Evolutionary conservation across 192 early-diverging fungal species (phyloP), one percentile per base, ranked within the genome.

Genomic region (Endogone sp.): DNA sequence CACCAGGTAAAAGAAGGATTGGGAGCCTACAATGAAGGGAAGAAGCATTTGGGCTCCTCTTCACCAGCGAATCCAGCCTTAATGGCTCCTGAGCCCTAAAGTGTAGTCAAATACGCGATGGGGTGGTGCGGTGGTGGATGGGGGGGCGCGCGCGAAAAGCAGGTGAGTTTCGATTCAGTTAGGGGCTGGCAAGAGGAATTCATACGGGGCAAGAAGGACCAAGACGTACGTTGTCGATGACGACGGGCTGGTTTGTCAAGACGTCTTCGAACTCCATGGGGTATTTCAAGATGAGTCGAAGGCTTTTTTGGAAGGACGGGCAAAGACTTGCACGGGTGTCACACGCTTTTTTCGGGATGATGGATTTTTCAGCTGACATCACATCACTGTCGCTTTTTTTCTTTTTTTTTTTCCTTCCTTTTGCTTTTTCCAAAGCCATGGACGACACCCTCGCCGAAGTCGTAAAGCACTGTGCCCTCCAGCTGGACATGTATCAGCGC

Each of bases 61-160:
- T 97, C 95, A 62, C 98, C 98, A 37, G 98, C 96, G 78, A 99
- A 98, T 21, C 98, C 98, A 21, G 95, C 96, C 75, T 99, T 99
- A 74, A 99, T 98, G 75, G 96, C 90, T 56, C 97, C 97, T 21
- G 97, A 99, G 27, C 97, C 97, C 97, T 98, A 85, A 58, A 21
- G 28, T 16, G 10, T 20, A 64, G n/a, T 13, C 11, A 56, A n/a
- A n/a, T n/a, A n/a, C n/a, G n/a, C n/a, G n/a, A n/a, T n/a, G n/a
- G n/a, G n/a, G n/a, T n/a, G n/a, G n/a, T n/a, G n/a, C n/a, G n/a
- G n/a, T n/a, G n/a, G n/a, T n/a, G n/a, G n/a, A n/a, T n/a, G n/a
- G n/a, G n/a, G n/a, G n/a, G n/a, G n/a, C n/a, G n/a, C n/a, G n/a
- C n/a, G n/a, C n/a, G 16, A 58, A 63, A 29, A 62, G 1, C 56